phyloP scores from a whole-genome alignment of 2,329 filamentous ascomycete genomes.

The Nothopassalora personata region DNA sequence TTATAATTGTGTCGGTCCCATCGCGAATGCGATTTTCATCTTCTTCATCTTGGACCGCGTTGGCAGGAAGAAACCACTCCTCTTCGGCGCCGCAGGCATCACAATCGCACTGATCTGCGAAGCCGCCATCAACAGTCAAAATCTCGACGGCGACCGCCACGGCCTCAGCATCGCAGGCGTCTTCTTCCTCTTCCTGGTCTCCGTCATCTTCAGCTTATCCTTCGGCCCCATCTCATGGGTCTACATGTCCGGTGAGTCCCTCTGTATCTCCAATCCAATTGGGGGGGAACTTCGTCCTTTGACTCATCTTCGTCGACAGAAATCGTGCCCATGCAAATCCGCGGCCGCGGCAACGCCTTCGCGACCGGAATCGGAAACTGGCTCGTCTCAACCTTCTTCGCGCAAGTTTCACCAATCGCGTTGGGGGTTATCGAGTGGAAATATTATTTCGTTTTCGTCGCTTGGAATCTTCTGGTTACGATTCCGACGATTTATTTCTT shows the following conservation, averaged over 20 bases:
- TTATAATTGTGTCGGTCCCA: constrained; percentile 55
- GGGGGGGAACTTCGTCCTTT: no score
- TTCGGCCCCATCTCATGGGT: constrained; percentile 59
- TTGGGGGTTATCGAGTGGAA: constrained; percentile 24
- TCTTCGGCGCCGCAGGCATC: constrained; percentile 52
- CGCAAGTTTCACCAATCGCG: constrained; percentile 48
- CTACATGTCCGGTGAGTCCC: constrained; percentile 47
- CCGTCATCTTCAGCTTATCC: constrained; percentile 54
- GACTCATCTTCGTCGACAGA: constrained; percentile 34
- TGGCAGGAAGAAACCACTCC: constrained; percentile 48
- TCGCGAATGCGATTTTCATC: constrained; percentile 57
- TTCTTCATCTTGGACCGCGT: constrained; percentile 52
- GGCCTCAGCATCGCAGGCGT: constrained; percentile 56
- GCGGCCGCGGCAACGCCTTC: constrained; percentile 54
- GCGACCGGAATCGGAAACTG: constrained; percentile 56
- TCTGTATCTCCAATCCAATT: no score
- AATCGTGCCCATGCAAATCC: constrained; percentile 62
- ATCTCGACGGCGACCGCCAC: constrained; percentile 38
- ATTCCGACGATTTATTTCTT: constrained; percentile 47
- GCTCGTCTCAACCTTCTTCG: constrained; percentile 55
- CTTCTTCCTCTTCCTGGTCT: constrained; percentile 60
- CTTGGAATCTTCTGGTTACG: constrained; percentile 44
- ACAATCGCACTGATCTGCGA: constrained; percentile 56
- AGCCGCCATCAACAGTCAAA: constrained; percentile 52
- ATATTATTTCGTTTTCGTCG: constrained; percentile 36